phyloP scores from a whole-genome alignment of 108 stramenopile species.

The Skeletonema costatum region DNA sequence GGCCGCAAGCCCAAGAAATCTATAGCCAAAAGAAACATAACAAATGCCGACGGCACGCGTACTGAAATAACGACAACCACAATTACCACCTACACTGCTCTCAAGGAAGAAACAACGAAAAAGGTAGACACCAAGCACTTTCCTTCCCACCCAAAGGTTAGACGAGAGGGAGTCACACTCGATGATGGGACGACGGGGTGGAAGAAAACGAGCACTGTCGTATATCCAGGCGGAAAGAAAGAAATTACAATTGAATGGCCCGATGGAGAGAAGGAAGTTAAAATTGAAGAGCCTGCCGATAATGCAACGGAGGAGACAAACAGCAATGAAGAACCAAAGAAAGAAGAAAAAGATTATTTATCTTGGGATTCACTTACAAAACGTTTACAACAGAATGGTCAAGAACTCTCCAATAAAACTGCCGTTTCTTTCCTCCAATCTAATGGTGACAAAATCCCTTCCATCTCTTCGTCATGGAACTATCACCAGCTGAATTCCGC shows the following conservation, averaged over 20 bases:
- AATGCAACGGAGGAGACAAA: not conserved
- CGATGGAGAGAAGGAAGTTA: slow-evolving; percentile 16
- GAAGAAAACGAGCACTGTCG: slow-evolving; percentile 18
- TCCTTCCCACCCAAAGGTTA: slow-evolving; percentile 12
- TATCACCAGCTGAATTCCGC: slow-evolving; percentile 33
- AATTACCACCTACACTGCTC: not conserved
- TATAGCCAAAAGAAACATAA: slow-evolving; percentile 5
- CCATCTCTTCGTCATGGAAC: slow-evolving; percentile 31
- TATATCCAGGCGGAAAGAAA: slow-evolving; percentile 9
- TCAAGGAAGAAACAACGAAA: slow-evolving; percentile 4
- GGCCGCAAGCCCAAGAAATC: slow-evolving; percentile 20
- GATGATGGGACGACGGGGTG: slow-evolving; percentile 29
- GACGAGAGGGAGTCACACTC: slow-evolving; percentile 10
- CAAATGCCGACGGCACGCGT: slow-evolving; percentile 17
- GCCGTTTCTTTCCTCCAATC: slow-evolving; percentile 49
- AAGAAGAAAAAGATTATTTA: not conserved
- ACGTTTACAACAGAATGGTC: slow-evolving; percentile 2
- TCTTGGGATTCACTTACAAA: slow-evolving; percentile 11
- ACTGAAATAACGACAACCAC: slow-evolving; percentile 19
- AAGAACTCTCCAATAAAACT: slow-evolving; percentile 26
- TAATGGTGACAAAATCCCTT: slow-evolving; percentile 11
- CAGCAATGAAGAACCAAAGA: not conserved
- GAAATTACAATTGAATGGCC: slow-evolving; percentile 22
- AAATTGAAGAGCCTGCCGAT: not conserved
- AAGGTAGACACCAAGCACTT: slow-evolving; percentile 24